Conservation (phyloP, 768 basidiomycete genomes). For the Lactarius hatsudake region DNA sequence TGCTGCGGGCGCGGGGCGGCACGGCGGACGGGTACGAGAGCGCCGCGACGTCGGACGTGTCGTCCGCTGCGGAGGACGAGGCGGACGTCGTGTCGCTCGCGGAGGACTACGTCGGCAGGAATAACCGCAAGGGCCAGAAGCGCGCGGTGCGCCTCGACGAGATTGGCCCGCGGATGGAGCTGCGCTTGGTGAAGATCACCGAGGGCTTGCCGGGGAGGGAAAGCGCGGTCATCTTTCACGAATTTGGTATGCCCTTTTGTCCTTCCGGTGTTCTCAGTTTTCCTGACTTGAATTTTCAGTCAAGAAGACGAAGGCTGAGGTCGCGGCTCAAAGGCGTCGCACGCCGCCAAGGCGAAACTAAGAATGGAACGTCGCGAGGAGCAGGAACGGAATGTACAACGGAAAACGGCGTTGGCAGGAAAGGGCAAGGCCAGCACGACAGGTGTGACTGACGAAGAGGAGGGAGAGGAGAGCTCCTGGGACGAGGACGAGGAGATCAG, state of each 20-base stretch:
- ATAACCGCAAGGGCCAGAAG: slow-evolving; percentile 88
- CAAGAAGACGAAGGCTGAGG: slow-evolving; percentile 83
- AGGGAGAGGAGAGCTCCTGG: slow-evolving; percentile 41
- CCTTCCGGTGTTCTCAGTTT: slow-evolving; percentile 2
- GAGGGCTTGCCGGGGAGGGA: slow-evolving; percentile 94
- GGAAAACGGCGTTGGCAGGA: slow-evolving; percentile 55
- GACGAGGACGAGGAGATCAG: slow-evolving; percentile 66
- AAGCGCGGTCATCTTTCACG: slow-evolving; percentile 90
- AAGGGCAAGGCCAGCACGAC: slow-evolving; percentile 32
- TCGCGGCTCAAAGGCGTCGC: slow-evolving; percentile 61
- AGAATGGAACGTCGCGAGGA: slow-evolving; percentile 79
- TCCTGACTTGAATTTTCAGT: slow-evolving; percentile 48
- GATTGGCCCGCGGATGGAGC: slow-evolving; percentile 93
- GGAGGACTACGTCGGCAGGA: slow-evolving; percentile 91
- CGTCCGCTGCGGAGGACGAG: slow-evolving; percentile 83
- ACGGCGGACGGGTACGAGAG: slow-evolving; percentile 69
- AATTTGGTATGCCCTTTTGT: slow-evolving; percentile 64
- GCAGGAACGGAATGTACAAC: slow-evolving; percentile 86
- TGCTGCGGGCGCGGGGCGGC: slow-evolving; percentile 60
- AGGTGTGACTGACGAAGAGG: slow-evolving; percentile 31
- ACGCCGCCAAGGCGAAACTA: slow-evolving; percentile 73
- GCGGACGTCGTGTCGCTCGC: slow-evolving; percentile 79
- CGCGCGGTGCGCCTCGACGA: slow-evolving; percentile 91
- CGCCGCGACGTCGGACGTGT: slow-evolving; percentile 57
- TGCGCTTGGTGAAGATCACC: slow-evolving; percentile 87